phyloP scores from a whole-genome alignment of 2,329 filamentous ascomycete species.

The Sporothrix brunneoviolacea region DNA sequence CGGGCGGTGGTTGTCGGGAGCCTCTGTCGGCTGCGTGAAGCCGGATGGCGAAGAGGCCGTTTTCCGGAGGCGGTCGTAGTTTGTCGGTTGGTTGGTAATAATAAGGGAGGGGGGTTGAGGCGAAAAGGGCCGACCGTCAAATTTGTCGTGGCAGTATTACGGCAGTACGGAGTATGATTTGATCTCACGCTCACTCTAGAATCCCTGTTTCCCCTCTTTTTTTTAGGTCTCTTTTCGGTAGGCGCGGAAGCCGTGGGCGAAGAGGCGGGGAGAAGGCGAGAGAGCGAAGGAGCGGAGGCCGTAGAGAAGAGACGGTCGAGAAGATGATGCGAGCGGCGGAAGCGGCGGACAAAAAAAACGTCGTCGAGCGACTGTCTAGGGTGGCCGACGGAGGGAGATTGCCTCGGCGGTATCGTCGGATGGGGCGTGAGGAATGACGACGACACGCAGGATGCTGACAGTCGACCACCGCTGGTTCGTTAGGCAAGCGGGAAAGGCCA shows the following conservation, averaged over 20 bases:
- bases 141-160: not conserved
- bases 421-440: slow-evolving; percentile 10
- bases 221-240: slow-evolving; percentile 1
- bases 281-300: not conserved
- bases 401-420: slow-evolving; percentile 2
- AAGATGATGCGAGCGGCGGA: not conserved
- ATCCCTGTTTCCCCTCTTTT: slow-evolving; percentile 8
- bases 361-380: not conserved
- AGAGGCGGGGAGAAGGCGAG: not conserved
- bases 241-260: slow-evolving; percentile 1
- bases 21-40: too few species aligned
- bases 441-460: slow-evolving; percentile 12
- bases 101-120: too few species aligned
- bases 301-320: not conserved
- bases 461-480: not conserved
- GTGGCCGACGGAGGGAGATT: not conserved
- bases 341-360: not conserved
- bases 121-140: not conserved
- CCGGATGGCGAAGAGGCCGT: too few species aligned
- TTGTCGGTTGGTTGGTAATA: too few species aligned
- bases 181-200: not conserved
- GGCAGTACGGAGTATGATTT: too few species aligned
- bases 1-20: not conserved
- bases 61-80: too few species aligned
- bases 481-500: not conserved